These are phyloP conservation scores for Phoenix dactylifera DNA, from an alignment of 176 grass and related monocot genomes.

Conservation along the genomic window DNA sequence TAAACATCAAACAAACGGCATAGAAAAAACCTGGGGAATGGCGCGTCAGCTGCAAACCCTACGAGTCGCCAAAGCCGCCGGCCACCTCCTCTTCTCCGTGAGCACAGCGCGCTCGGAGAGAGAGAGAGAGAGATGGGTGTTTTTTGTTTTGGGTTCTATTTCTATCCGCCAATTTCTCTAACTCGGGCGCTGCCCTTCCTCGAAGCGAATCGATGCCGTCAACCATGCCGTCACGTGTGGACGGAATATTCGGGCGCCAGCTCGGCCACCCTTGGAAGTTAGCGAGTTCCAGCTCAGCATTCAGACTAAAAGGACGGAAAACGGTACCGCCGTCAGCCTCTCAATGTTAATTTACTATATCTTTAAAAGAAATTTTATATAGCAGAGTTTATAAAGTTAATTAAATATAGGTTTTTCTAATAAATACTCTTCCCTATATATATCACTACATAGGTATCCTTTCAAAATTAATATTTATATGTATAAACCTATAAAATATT, in stretches of 20 bases:
- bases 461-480: too few species aligned
- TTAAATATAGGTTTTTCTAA: too few species aligned
- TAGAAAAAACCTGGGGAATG: not conserved
- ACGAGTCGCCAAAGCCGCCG: not conserved
- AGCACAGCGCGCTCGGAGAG: conserved; percentile 18
- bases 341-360: too few species aligned
- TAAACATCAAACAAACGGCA: too few species aligned
- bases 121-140: not conserved
- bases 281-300: too few species aligned
- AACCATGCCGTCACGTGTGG: not conserved
- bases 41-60: not conserved
- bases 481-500: too few species aligned
- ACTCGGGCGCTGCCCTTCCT: not conserved
- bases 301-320: too few species aligned
- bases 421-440: too few species aligned
- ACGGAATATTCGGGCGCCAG: conserved; percentile 22
- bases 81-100: conserved; percentile 10
- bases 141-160: not conserved
- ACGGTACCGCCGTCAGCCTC: too few species aligned
- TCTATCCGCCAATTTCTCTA: conserved; percentile 30
- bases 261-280: not conserved
- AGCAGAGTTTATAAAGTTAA: too few species aligned
- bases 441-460: too few species aligned
- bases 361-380: too few species aligned
- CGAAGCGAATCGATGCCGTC: not conserved